A percentile compares a stretch with the other conserved stretches of the same genome.
phyloP scores from a whole-genome alignment of 2,329 filamentous ascomycete species.

The Ascosphaera acerosa region DNA sequence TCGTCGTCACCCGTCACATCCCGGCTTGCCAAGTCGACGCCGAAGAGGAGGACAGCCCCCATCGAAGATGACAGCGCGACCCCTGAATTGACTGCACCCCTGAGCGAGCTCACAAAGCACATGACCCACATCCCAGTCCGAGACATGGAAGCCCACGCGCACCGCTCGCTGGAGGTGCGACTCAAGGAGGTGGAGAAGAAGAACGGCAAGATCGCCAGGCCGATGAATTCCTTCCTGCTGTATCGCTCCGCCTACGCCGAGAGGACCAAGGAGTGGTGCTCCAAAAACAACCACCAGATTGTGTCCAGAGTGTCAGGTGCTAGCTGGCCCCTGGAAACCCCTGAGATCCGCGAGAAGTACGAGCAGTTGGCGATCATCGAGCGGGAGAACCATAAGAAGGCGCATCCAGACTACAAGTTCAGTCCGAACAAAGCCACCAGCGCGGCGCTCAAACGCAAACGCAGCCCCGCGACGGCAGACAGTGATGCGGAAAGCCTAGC shows the following conservation, averaged over 20 bases:
- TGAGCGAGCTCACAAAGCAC: conserved; percentile 7
- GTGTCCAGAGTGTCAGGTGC: conserved; percentile 69
- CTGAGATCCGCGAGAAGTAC: conserved; percentile 48
- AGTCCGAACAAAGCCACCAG: conserved; percentile 45
- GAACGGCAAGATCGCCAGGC: conserved; percentile 57
- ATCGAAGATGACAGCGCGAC: too few species aligned
- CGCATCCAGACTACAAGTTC: conserved; percentile 87
- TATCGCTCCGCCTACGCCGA: conserved; percentile 86
- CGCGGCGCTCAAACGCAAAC: conserved; percentile 23
- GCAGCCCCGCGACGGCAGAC: too few species aligned
- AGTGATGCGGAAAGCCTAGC: too few species aligned
- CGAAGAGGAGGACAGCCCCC: too few species aligned
- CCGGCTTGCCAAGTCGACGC: too few species aligned
- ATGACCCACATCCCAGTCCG: conserved; percentile 30
- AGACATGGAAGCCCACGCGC: conserved; percentile 61
- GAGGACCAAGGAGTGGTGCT: conserved; percentile 54
- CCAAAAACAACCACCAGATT: conserved; percentile 78
- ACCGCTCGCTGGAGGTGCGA: conserved; percentile 40
- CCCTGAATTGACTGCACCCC: conserved; percentile 5
- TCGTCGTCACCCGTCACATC: not conserved
- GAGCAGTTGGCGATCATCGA: conserved; percentile 57
- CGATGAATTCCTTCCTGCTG: conserved; percentile 96
- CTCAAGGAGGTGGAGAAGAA: conserved; percentile 42
- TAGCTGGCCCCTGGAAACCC: conserved; percentile 62
- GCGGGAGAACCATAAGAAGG: conserved; percentile 56